Percentiles rank a stretch among this genome's conserved stretches.
phyloP scores from a whole-genome alignment of 306 rosid genomes.

The Pachyrhizus erosus region DNA sequence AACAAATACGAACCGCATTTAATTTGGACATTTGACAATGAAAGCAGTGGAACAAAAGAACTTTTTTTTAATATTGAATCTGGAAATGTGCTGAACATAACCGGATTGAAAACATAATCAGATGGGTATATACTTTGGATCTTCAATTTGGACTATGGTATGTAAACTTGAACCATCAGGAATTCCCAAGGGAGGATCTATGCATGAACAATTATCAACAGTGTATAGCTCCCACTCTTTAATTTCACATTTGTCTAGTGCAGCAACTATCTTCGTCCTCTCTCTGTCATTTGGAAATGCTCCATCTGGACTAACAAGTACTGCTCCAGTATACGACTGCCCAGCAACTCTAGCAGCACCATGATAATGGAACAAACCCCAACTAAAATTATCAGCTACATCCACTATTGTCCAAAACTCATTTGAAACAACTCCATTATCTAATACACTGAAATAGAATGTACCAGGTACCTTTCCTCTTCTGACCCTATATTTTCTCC shows the following conservation, averaged over 20 bases:
- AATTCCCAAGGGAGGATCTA: slow-evolving; percentile 72
- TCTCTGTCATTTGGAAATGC: slow-evolving; percentile 57
- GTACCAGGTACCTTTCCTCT: slow-evolving; percentile 74
- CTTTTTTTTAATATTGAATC: background rate
- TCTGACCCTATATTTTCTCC: slow-evolving; percentile 78
- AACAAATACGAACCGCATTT: background rate
- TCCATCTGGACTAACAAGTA: slow-evolving; percentile 85
- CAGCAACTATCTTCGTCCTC: slow-evolving; percentile 53
- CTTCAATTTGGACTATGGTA: slow-evolving; percentile 45
- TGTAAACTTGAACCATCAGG: slow-evolving; percentile 77
- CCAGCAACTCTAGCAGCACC: slow-evolving; percentile 94
- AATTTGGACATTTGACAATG: background rate
- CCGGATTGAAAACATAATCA: slow-evolving; percentile 11
- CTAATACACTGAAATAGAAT: slow-evolving; percentile 79
- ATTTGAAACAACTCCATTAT: slow-evolving; percentile 88
- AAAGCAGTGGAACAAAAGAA: background rate
- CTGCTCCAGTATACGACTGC: slow-evolving; percentile 85
- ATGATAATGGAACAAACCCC: slow-evolving; percentile 85
- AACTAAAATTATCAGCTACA: slow-evolving; percentile 71
- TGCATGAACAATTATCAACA: slow-evolving; percentile 71
- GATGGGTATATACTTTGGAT: slow-evolving; percentile 33
- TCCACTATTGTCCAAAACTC: slow-evolving; percentile 92
- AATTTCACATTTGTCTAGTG: slow-evolving; percentile 74
- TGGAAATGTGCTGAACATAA: background rate
- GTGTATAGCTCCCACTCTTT: slow-evolving; percentile 73